These are phyloP conservation scores for Tulasnella calospora DNA, from an alignment of 768 basidiomycete species.

Conservation along the genomic window DNA sequence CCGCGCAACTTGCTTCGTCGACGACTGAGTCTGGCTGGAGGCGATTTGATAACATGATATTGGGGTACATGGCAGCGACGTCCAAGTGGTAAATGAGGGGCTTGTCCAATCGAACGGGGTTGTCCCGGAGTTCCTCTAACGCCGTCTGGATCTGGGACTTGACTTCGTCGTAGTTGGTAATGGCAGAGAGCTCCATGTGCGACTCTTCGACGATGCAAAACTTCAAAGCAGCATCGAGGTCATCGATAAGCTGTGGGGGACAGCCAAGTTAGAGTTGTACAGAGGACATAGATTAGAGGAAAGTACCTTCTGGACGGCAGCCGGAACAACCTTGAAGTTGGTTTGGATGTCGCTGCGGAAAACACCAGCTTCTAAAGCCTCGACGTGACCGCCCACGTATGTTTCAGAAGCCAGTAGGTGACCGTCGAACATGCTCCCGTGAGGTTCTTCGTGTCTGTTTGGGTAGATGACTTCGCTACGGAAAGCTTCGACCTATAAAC, in stretches of 20 bases:
- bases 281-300: background rate
- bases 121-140: constrained; percentile 86
- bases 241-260: constrained; percentile 72
- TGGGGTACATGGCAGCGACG: constrained; percentile 99
- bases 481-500: constrained; percentile 84
- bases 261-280: constrained; percentile 1
- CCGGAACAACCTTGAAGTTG: constrained; percentile 90
- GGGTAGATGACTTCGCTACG: constrained; percentile 93
- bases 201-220: constrained; percentile 88
- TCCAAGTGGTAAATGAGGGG: constrained; percentile 98
- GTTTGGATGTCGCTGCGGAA: constrained; percentile 93
- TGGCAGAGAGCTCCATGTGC: constrained; percentile 66
- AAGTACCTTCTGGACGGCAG: constrained; percentile 73
- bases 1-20: constrained; percentile 92
- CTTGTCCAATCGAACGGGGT: constrained; percentile 79
- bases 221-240: constrained; percentile 84
- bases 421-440: constrained; percentile 90
- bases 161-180: constrained; percentile 95
- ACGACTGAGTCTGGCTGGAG: constrained; percentile 97
- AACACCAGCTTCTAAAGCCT: constrained; percentile 96
- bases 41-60: constrained; percentile 99
- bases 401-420: constrained; percentile 97
- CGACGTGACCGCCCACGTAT: constrained; percentile 98
- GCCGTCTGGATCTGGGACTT: constrained; percentile 69
- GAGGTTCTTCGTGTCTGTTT: constrained; percentile 88